Base-by-base conservation (phyloP, 208 protist genomes). In the Trypanosoma scelopori region DNA sequence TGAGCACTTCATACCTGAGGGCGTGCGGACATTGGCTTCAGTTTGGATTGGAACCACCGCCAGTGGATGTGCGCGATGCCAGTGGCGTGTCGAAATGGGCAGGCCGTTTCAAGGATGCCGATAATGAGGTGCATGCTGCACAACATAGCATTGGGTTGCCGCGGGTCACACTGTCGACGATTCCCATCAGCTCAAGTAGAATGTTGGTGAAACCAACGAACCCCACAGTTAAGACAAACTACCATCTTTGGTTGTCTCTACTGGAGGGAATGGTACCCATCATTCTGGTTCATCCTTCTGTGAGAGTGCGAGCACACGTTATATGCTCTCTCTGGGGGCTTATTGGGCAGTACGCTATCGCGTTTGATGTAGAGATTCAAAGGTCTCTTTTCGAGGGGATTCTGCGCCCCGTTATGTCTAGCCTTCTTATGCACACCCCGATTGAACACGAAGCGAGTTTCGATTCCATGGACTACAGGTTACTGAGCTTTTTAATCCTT, bases 1-100 rank as follows among this genome's bases (percentile, higher is more conserved):
- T 66, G 16, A 77, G 73, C 57, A 80, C 84, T 30, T 92, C 89
- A 18, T 87, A 91, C 64, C 69, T 92, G 9, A 79, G 84, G 20
- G 82, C 81, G 28, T 92, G 84, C 58, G 89, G 78, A 12, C 83
- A 87, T 57, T 95, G 89, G 86, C 76, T 95, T 49, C 82, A 89
- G 66, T 92, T 84, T 74, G 89, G 89, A 35, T 79, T 94, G 11
- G 81, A 91, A 71, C 52, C 77, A 6, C 84, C 84, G 1, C 82
- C 84, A 37, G 46, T 55, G 18, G 81, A 90, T 9, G 74, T 86
- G 27, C 74, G 76, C 3, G 47, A 69, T 35, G 61, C 84, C 16
- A 74, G 67, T 18, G 60, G 72, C 37, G 63, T 93, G 1, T 55
- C 76, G 56, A 63, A 61, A 53, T 93, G 87, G 87, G 73, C 84